These are phyloP conservation scores for Aspergillus alliaceus DNA, from an alignment of 2,329 filamentous ascomycete species.

Conservation along the genomic window DNA sequence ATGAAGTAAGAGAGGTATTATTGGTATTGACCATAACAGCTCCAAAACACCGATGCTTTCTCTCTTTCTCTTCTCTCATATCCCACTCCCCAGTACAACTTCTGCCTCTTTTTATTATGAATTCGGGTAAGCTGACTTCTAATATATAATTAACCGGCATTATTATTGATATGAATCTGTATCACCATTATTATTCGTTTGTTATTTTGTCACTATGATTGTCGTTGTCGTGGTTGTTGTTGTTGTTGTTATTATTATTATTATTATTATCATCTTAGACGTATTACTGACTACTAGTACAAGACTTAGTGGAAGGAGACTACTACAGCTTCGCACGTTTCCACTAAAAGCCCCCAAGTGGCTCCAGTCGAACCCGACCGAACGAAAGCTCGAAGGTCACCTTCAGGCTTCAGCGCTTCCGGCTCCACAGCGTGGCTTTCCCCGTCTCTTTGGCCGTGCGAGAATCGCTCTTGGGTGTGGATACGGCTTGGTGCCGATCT, in stretches of 20 bases:
- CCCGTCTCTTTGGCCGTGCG: conserved; percentile 28
- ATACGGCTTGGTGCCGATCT: conserved; percentile 32
- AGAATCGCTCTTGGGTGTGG: conserved; percentile 21
- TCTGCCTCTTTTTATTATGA: not conserved
- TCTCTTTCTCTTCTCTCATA: not conserved
- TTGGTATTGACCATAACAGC: not conserved
- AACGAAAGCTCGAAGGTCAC: conserved; percentile 31
- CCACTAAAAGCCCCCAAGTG: conserved; percentile 13
- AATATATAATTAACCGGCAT: not conserved
- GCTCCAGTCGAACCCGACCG: conserved; percentile 26
- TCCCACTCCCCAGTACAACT: not conserved
- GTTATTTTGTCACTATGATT: not conserved
- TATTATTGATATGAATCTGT: not conserved
- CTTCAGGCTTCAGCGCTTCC: conserved; percentile 19
- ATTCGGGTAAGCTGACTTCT: not conserved
- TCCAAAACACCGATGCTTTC: not conserved
- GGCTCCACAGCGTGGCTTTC: conserved; percentile 35
- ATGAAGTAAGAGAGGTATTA: not conserved
- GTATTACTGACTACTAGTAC: conserved; percentile 8
- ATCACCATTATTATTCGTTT: not conserved
- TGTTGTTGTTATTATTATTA: not conserved
- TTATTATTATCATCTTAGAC: not conserved
- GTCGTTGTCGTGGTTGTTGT: not conserved
- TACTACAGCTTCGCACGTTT: conserved; percentile 19
- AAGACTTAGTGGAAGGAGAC: conserved; percentile 4